Percentiles rank a stretch among this genome's conserved stretches.
Conservation (phyloP, 495 filamentous ascomycete species). For the Lophium mytilinum region DNA sequence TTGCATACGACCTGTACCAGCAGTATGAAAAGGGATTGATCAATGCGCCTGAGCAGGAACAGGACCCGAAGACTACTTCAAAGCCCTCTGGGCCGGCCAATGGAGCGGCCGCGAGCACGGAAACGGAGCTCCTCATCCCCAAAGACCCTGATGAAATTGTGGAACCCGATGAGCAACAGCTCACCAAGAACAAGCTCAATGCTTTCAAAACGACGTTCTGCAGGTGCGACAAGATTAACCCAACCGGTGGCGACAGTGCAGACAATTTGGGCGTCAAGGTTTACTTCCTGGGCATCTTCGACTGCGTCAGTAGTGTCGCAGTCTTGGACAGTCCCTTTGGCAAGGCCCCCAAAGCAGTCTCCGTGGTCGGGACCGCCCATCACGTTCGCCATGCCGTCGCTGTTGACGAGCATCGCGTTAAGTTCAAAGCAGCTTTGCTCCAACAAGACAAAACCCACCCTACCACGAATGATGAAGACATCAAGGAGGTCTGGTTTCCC, state of each 20-base stretch:
- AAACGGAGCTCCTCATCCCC: too few species aligned
- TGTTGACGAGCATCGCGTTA: conserved; percentile 6
- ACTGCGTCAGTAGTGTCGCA: conserved; percentile 9
- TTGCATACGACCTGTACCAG: conserved; percentile 8
- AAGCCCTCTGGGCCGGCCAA: too few species aligned
- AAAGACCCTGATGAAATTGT: too few species aligned
- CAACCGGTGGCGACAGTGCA: too few species aligned
- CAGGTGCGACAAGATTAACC: neutral
- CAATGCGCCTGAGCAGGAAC: too few species aligned
- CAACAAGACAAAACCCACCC: neutral
- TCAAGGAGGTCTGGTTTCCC: conserved; percentile 14
- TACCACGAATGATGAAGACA: neutral
- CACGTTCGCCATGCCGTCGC: conserved; percentile 7
- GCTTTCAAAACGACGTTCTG: conserved; percentile 10
- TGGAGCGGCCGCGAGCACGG: too few species aligned
- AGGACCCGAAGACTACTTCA: neutral
- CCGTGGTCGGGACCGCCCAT: neutral
- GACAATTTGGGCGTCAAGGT: too few species aligned
- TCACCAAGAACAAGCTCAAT: neutral
- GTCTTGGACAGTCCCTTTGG: conserved; percentile 4
- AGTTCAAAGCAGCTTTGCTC: conserved; percentile 12
- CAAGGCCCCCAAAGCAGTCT: neutral
- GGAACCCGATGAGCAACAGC: neutral
- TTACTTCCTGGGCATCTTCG: conserved; percentile 14
- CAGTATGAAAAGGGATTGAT: neutral